Evolutionary conservation across 441 rosid genomes (phyloP).

Genomic region (Gossypium trilobum): DNA sequence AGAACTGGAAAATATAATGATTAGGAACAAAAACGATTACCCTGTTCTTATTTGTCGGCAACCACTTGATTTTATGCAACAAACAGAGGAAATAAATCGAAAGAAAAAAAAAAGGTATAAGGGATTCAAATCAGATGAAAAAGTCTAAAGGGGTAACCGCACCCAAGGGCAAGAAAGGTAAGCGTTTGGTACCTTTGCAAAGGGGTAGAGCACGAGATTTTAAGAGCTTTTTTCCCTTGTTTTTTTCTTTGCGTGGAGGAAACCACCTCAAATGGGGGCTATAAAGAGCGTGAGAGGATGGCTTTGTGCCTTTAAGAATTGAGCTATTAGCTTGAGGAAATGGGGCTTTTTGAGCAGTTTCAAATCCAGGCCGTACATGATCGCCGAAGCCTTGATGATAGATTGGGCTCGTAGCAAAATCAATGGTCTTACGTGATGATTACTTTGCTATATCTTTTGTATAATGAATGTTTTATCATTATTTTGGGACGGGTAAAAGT

Average conservation of each 20-base stretch:
- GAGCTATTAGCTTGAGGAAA: neutral
- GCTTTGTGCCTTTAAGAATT: neutral
- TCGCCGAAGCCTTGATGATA: too few species aligned
- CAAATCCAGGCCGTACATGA: too few species aligned
- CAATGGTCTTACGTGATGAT: too few species aligned
- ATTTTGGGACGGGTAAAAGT: too few species aligned
- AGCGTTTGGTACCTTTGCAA: neutral
- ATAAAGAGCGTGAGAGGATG: slow-evolving; percentile 6
- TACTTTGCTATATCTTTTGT: too few species aligned
- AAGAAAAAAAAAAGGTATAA: neutral
- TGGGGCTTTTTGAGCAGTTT: neutral
- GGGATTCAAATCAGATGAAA: slow-evolving; percentile 1
- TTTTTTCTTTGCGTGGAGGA: neutral
- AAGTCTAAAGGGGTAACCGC: neutral
- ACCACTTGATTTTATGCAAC: neutral
- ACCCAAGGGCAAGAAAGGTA: neutral
- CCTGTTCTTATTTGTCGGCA: neutral
- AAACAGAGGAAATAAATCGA: neutral
- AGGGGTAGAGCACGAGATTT: neutral
- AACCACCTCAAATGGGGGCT: neutral
- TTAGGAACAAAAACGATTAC: too few species aligned
- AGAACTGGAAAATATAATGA: too few species aligned
- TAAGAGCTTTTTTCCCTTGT: neutral
- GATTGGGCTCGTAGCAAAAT: too few species aligned
- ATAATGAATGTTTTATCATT: too few species aligned